Evolutionary conservation across 176 grass and related monocot species (phyloP).

Genomic region (Areca catechu): DNA sequence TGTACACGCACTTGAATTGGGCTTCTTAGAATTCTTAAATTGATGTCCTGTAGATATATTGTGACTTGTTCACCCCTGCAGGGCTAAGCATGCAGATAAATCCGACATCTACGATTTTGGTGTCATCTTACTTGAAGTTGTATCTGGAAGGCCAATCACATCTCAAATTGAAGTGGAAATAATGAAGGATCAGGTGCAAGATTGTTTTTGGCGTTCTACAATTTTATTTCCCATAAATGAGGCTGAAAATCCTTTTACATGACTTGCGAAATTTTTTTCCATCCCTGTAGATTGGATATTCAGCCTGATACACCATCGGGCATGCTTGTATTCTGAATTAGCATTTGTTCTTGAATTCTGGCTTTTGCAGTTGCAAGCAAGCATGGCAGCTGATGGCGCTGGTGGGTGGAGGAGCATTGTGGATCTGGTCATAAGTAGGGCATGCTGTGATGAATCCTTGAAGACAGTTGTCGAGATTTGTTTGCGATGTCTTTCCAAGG

Average conservation of each 20-base stretch:
- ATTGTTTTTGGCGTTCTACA: no score
- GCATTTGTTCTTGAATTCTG: conserved; percentile 10
- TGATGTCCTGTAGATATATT: no score
- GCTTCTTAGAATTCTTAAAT: no score
- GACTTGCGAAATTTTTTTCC: no score
- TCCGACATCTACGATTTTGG: conserved; percentile 74
- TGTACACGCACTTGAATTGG: no score
- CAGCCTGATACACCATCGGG: not conserved
- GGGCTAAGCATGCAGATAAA: conserved; percentile 46
- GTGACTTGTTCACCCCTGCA: conserved; percentile 19
- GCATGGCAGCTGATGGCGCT: conserved; percentile 40
- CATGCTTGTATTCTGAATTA: not conserved
- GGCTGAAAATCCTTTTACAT: no score
- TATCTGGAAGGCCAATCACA: conserved; percentile 73
- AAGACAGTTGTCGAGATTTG: conserved; percentile 84
- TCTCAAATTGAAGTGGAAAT: conserved; percentile 67
- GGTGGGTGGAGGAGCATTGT: conserved; percentile 55
- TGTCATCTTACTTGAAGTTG: conserved; percentile 74
- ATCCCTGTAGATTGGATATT: no score
- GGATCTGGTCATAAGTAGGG: conserved; percentile 51
- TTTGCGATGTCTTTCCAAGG: conserved; percentile 73
- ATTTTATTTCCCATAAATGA: no score
- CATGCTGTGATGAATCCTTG: conserved; percentile 63
- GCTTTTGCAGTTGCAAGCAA: conserved; percentile 49
- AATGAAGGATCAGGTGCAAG: conserved; percentile 66